Conservation (phyloP, 352 stramenopile species). For the Globisporangium perplexum region DNA sequence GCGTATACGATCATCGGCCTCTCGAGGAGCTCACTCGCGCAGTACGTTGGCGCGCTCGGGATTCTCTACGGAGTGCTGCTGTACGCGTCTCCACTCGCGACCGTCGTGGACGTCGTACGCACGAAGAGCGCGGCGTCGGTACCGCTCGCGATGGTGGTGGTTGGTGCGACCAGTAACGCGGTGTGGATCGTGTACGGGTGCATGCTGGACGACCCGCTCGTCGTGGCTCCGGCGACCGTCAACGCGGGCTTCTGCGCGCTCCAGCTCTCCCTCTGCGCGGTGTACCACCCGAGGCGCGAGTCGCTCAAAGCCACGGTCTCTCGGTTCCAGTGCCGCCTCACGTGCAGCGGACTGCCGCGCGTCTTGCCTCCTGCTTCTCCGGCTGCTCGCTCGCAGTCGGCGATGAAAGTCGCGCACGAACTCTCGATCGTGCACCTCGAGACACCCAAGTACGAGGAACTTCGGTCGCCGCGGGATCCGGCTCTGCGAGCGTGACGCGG, state of each 20-base stretch:
- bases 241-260: constrained; percentile 26
- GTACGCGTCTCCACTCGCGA: constrained; percentile 31
- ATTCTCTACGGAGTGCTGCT: constrained; percentile 25
- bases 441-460: constrained; percentile 12
- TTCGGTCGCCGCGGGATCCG: background rate
- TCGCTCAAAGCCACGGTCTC: constrained; percentile 6
- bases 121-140: constrained; percentile 28
- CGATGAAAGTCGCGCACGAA: constrained; percentile 9
- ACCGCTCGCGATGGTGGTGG: constrained; percentile 28
- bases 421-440: constrained; percentile 15
- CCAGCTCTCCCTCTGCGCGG: constrained; percentile 29
- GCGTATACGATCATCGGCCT: constrained; percentile 18
- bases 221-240: constrained; percentile 25
- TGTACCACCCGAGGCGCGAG: constrained; percentile 17
- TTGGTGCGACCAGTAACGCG: constrained; percentile 32
- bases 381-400: too few species aligned
- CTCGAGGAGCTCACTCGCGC: constrained; percentile 6
- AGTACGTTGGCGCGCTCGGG: constrained; percentile 20
- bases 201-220: constrained; percentile 25
- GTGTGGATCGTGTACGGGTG: constrained; percentile 35
- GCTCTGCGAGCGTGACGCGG: background rate
- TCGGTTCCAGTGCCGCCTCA: constrained; percentile 1
- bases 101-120: constrained; percentile 20
- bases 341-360: background rate
- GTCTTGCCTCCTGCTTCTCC: too few species aligned